Conservation (phyloP, 345 rosid species). For the Brassica rapa region DNA sequence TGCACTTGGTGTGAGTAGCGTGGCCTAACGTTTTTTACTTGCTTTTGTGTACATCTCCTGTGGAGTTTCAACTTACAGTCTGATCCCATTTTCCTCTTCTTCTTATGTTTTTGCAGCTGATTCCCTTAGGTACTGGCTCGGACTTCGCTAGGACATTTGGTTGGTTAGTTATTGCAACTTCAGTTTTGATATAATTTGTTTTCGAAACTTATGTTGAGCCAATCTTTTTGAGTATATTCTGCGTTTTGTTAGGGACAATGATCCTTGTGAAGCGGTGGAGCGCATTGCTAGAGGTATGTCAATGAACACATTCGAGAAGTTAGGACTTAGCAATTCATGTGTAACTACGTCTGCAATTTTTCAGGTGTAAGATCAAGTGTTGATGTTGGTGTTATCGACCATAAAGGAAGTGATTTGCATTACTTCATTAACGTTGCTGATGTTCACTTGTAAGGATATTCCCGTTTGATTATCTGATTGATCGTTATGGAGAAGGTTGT, state of each 20-base stretch:
- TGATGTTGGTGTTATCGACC: conserved; percentile 72
- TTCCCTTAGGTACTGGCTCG: background rate
- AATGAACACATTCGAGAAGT: background rate
- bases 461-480: background rate
- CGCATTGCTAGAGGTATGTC: conserved; percentile 30
- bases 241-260: background rate
- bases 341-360: no score
- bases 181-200: background rate
- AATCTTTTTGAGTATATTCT: background rate
- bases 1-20: conserved; percentile 86
- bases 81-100: background rate
- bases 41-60: background rate
- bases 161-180: background rate
- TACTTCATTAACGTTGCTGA: conserved; percentile 95
- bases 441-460: conserved; percentile 73
- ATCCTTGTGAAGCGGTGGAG: conserved; percentile 1
- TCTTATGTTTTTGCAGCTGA: background rate
- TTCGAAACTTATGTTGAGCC: background rate
- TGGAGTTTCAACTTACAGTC: background rate
- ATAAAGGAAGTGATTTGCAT: conserved; percentile 59
- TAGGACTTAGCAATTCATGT: background rate
- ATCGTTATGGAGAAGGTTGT: background rate
- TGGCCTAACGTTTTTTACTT: no score
- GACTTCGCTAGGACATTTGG: background rate
- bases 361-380: conserved; percentile 70